Evolutionary conservation across 2,329 filamentous ascomycete genomes (phyloP).

Genomic region (Ophiostoma perfectum): DNA sequence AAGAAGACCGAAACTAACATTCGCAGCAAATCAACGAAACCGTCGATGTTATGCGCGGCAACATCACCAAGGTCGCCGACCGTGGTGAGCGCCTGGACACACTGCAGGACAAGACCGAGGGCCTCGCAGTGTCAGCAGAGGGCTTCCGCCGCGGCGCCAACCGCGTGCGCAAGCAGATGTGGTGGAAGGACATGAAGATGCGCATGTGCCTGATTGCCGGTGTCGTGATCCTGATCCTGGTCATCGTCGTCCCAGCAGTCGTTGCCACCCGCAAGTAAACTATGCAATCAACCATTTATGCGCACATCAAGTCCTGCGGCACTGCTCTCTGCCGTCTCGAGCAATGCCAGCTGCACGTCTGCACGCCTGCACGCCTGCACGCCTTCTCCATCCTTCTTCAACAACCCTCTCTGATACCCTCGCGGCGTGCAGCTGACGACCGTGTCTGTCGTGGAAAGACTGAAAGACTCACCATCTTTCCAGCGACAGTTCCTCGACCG

Average conservation of each 20-base stretch:
- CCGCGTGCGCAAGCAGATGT: constrained; percentile 95
- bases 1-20: not conserved
- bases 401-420: constrained; percentile 13
- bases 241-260: constrained; percentile 86
- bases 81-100: constrained; percentile 84
- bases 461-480: not conserved
- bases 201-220: constrained; percentile 90
- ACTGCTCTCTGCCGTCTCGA: not conserved
- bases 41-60: constrained; percentile 90
- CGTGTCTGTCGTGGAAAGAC: not conserved
- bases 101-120: constrained; percentile 90
- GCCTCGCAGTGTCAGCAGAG: constrained; percentile 85
- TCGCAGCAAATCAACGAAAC: constrained; percentile 92
- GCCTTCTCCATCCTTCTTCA: not conserved
- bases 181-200: constrained; percentile 99
- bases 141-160: constrained; percentile 96
- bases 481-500: not conserved
- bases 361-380: not conserved
- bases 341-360: not conserved
- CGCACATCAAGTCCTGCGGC: not conserved
- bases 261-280: constrained; percentile 19
- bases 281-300: too few species aligned
- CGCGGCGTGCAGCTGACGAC: not conserved
- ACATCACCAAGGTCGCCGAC: constrained; percentile 94
- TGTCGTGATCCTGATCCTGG: constrained; percentile 81